These are phyloP conservation scores for Septoria petroselini DNA, from an alignment of 2,329 filamentous ascomycete genomes.

Conservation along the genomic window DNA sequence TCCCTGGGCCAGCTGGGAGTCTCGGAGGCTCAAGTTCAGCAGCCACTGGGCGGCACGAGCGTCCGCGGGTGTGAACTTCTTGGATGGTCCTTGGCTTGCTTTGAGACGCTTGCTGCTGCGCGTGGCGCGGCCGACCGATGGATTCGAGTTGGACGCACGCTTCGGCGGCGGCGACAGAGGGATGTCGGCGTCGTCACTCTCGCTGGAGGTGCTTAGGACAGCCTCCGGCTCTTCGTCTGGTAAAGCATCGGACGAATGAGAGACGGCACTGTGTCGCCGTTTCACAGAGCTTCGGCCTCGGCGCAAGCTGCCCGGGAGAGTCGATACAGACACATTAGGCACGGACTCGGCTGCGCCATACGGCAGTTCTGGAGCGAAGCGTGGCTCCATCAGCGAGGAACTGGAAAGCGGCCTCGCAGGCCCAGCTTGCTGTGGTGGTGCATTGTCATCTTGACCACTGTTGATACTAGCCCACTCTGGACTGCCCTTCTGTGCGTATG, in stretches of 20 bases:
- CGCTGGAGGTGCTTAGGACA: slow-evolving; percentile 17
- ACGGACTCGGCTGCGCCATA: slow-evolving; percentile 23
- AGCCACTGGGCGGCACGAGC: slow-evolving; percentile 30
- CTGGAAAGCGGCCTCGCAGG: slow-evolving; percentile 17
- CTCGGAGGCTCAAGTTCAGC: slow-evolving; percentile 26
- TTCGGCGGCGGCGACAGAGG: slow-evolving; percentile 11
- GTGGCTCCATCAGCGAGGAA: slow-evolving; percentile 26
- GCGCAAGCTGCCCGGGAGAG: background rate
- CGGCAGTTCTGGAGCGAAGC: slow-evolving; percentile 22
- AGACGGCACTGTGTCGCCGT: slow-evolving; percentile 17
- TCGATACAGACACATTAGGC: background rate
- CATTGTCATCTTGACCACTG: background rate
- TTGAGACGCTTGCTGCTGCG: slow-evolving; percentile 2
- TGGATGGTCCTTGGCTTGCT: background rate
- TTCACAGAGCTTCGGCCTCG: slow-evolving; percentile 7
- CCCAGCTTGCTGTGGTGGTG: slow-evolving; percentile 8
- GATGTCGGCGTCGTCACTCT: slow-evolving; percentile 26
- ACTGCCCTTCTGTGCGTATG: background rate
- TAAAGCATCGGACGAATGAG: slow-evolving; percentile 9
- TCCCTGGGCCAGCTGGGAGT: slow-evolving; percentile 24
- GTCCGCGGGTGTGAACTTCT: slow-evolving; percentile 24
- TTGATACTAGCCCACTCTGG: background rate
- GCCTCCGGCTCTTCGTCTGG: slow-evolving; percentile 5
- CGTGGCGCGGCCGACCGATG: background rate
- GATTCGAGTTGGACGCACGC: background rate